Conservation (phyloP, 441 rosid species). For the Sinapis alba region DNA sequence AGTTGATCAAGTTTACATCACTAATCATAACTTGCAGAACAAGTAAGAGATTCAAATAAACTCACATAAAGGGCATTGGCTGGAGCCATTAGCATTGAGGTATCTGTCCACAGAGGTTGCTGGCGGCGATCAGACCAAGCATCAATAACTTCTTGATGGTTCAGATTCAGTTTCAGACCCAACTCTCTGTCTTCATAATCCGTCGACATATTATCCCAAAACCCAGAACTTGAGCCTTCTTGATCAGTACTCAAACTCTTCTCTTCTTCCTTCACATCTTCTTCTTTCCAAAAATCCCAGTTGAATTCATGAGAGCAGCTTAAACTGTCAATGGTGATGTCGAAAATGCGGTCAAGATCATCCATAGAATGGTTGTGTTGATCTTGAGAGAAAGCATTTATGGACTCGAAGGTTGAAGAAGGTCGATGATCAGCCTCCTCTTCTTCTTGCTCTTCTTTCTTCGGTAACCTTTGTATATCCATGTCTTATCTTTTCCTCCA, state of each 20-base stretch:
- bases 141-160: conserved; percentile 74
- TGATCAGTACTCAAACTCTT: conserved; percentile 36
- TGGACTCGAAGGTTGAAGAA: conserved; percentile 31
- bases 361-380: conserved; percentile 37
- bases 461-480: conserved; percentile 50
- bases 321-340: conserved; percentile 43
- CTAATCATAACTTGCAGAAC: conserved; percentile 24
- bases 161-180: conserved; percentile 64
- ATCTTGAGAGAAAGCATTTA: conserved; percentile 1
- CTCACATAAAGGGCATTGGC: conserved; percentile 54
- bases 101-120: conserved; percentile 51
- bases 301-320: conserved; percentile 46
- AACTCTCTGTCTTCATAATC: conserved; percentile 44
- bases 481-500: conserved; percentile 31
- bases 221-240: conserved; percentile 40
- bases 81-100: conserved; percentile 38
- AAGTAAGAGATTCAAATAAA: conserved; percentile 30
- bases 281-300: conserved; percentile 30
- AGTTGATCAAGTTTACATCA: not conserved
- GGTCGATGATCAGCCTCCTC: conserved; percentile 32
- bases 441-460: conserved; percentile 54
- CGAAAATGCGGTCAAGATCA: conserved; percentile 46
- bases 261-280: conserved; percentile 17
- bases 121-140: conserved; percentile 77
- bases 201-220: conserved; percentile 39